A percentile compares a stretch with the other conserved stretches of the same genome.
These are phyloP conservation scores for Colletotrichum melonis DNA, from an alignment of 2,329 filamentous ascomycete genomes.

Conservation along the genomic window DNA sequence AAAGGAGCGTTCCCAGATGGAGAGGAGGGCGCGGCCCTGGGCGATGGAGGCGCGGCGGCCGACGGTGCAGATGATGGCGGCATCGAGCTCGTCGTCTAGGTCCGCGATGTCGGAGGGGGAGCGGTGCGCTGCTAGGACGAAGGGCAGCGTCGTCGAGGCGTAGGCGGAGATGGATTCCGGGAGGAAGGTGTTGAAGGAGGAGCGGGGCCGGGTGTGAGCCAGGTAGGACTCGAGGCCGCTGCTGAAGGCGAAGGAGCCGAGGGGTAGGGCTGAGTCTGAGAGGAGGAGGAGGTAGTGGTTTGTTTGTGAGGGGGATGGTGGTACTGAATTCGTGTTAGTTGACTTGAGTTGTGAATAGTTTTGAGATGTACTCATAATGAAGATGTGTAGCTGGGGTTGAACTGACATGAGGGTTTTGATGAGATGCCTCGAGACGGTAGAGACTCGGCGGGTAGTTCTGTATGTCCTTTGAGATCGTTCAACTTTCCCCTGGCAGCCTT, in stretches of 20 bases:
- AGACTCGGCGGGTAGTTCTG: slow-evolving; percentile 31
- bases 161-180: slow-evolving; percentile 77
- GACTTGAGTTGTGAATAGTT: neutral
- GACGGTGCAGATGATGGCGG: slow-evolving; percentile 82
- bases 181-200: slow-evolving; percentile 74
- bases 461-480: slow-evolving; percentile 49
- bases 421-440: neutral
- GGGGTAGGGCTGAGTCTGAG: slow-evolving; percentile 82
- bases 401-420: slow-evolving; percentile 37
- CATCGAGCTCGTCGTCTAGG: slow-evolving; percentile 82
- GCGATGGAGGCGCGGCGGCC: slow-evolving; percentile 79
- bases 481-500: slow-evolving; percentile 58
- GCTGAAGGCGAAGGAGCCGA: slow-evolving; percentile 90
- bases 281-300: slow-evolving; percentile 80
- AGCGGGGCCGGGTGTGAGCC: slow-evolving; percentile 66
- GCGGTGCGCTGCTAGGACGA: slow-evolving; percentile 76
- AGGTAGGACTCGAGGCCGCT: slow-evolving; percentile 86
- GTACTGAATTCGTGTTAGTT: slow-evolving; percentile 2
- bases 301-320: slow-evolving; percentile 21
- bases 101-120: slow-evolving; percentile 60
- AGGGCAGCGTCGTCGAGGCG: slow-evolving; percentile 79
- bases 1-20: slow-evolving; percentile 81
- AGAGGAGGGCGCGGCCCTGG: slow-evolving; percentile 80
- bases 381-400: slow-evolving; percentile 22
- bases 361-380: slow-evolving; percentile 34